Evolutionary conservation across 2,329 filamentous ascomycete species (phyloP).

Genomic region (Claviceps spartinae): DNA sequence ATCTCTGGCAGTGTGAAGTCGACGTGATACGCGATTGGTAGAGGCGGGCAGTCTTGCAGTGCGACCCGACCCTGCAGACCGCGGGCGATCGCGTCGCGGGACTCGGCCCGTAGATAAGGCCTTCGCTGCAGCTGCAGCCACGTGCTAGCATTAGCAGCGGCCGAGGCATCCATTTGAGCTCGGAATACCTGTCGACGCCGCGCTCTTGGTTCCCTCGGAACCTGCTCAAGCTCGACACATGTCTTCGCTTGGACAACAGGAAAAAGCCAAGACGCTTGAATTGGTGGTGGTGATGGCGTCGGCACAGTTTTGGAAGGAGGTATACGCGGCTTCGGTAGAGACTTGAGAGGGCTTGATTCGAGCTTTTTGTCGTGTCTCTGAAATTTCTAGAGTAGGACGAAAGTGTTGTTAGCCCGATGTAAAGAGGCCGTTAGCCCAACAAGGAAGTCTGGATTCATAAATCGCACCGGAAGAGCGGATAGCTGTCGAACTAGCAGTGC

Average conservation of each 20-base stretch:
- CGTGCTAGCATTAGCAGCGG: not conserved
- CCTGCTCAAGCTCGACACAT: not conserved
- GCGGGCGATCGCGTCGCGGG: slow-evolving; percentile 16
- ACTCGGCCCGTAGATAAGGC: slow-evolving; percentile 15
- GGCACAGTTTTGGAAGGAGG: not conserved
- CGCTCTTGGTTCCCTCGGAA: not conserved
- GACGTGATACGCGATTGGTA: slow-evolving; percentile 24
- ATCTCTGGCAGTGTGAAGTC: slow-evolving; percentile 31
- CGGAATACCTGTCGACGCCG: not conserved
- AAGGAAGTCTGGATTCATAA: not conserved
- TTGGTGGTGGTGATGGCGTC: not conserved
- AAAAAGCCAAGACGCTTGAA: no score
- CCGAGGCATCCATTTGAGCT: not conserved
- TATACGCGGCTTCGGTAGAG: not conserved
- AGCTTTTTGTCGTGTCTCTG: not conserved
- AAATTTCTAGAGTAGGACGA: not conserved
- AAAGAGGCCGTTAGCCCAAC: not conserved
- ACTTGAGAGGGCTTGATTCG: not conserved
- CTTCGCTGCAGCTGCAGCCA: slow-evolving; percentile 5
- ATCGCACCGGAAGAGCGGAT: slow-evolving; percentile 10
- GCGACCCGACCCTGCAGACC: slow-evolving; percentile 9
- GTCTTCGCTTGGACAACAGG: not conserved
- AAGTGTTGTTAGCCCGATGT: not conserved
- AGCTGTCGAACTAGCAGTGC: slow-evolving; percentile 11
- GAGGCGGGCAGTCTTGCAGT: slow-evolving; percentile 1